phyloP scores from a whole-genome alignment of 1,139 yeast species.

The Sugiyamaella grinbergsii region DNA sequence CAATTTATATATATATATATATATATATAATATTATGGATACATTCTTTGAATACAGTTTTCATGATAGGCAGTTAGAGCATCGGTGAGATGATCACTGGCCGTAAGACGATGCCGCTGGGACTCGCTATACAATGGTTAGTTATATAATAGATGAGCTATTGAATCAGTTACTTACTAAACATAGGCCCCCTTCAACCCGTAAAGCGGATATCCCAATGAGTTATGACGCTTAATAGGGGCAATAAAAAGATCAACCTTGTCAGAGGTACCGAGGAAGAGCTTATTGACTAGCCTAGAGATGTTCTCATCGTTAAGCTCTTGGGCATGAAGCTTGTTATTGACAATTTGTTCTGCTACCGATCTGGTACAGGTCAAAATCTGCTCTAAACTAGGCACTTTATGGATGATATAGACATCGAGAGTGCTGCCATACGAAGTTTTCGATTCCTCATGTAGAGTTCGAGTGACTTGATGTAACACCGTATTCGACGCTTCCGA shows the following conservation, averaged over 20 bases:
- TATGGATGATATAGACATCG: conserved; percentile 22
- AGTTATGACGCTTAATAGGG: conserved; percentile 21
- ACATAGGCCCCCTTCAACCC: conserved; percentile 23
- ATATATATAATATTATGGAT: not conserved
- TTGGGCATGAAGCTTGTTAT: conserved; percentile 1
- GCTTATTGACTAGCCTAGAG: conserved; percentile 13
- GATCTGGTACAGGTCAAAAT: conserved; percentile 12
- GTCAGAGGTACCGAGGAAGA: conserved; percentile 20
- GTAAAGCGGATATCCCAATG: conserved; percentile 28
- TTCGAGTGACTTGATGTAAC: not conserved
- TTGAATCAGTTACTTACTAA: conserved; percentile 17
- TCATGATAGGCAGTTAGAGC: conserved; percentile 11
- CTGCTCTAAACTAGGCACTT: conserved; percentile 6
- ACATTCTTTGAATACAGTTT: conserved; percentile 9
- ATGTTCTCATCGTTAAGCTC: conserved; percentile 18
- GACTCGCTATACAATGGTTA: conserved; percentile 4
- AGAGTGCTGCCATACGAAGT: conserved; percentile 8
- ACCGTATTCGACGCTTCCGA: not conserved
- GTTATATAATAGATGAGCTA: not conserved
- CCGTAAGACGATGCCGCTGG: not conserved
- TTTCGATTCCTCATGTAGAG: not conserved
- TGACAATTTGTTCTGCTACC: conserved; percentile 7
- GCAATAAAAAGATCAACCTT: conserved; percentile 25
- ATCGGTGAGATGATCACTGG: not conserved
- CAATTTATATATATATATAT: not conserved